These are phyloP conservation scores for Excoecaria agallocha DNA, from an alignment of 345 rosid species.

Conservation along the genomic window DNA sequence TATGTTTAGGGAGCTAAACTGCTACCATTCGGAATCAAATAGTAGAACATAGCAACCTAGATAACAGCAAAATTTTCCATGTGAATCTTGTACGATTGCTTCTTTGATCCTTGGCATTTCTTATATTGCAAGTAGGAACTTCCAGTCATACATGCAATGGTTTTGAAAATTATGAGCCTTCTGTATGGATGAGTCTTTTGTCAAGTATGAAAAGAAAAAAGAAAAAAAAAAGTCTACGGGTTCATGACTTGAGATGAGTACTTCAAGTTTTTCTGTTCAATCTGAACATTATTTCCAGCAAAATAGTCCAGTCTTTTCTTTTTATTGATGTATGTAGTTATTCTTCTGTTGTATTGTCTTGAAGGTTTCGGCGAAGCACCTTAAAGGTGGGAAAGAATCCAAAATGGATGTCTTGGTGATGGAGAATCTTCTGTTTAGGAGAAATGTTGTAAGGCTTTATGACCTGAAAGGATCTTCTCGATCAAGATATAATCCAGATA, in stretches of 20 bases:
- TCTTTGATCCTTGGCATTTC: neutral
- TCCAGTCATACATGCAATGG: neutral
- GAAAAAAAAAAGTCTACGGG: no score
- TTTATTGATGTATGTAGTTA: constrained; percentile 4
- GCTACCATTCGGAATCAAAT: neutral
- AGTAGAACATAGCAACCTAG: neutral
- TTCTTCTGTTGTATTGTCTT: constrained; percentile 24
- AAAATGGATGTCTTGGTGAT: constrained; percentile 89
- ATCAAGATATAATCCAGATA: constrained; percentile 81
- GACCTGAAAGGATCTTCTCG: constrained; percentile 94
- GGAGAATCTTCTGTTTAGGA: constrained; percentile 88
- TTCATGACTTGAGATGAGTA: no score
- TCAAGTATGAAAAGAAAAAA: neutral
- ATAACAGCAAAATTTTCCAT: neutral
- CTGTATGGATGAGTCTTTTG: neutral
- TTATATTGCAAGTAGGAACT: neutral
- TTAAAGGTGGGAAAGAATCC: constrained; percentile 78
- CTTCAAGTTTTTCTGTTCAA: neutral
- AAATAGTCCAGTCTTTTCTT: constrained; percentile 1
- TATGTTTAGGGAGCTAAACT: neutral
- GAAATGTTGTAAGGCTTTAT: constrained; percentile 63
- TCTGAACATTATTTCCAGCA: neutral
- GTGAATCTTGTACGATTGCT: neutral
- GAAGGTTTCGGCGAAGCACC: constrained; percentile 68
- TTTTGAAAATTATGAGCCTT: neutral